Conservation (phyloP, 768 basidiomycete genomes). For the Chalciporus pseudorubinellus region DNA sequence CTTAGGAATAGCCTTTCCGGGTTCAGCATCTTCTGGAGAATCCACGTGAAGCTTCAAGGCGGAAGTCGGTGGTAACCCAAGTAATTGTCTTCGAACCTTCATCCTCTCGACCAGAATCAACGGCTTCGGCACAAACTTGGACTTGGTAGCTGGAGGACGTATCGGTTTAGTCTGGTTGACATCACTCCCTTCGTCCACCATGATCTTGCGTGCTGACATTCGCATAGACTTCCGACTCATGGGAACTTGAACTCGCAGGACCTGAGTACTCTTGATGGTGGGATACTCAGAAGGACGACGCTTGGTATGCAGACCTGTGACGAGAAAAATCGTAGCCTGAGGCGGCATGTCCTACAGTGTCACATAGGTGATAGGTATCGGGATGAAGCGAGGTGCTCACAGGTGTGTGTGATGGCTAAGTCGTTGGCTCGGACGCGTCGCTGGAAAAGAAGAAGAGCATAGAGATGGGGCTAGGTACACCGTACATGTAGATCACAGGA, state of each 20-base stretch:
- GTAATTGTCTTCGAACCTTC: slow-evolving; percentile 12
- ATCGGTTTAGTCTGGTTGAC: not conserved
- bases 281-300: slow-evolving; percentile 14
- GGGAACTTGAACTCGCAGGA: not conserved
- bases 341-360: slow-evolving; percentile 7
- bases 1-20: not conserved
- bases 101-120: slow-evolving; percentile 25
- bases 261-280: not conserved
- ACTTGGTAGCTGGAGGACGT: not conserved
- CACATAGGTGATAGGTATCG: slow-evolving; percentile 12
- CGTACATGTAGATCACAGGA: not conserved
- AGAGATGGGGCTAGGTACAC: not conserved
- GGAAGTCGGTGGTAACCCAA: not conserved
- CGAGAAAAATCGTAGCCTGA: slow-evolving; percentile 25
- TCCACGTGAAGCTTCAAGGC: not conserved
- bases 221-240: not conserved
- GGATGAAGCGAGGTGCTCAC: slow-evolving; percentile 10
- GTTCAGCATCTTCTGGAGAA: not conserved
- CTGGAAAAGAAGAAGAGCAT: not conserved
- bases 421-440: no score
- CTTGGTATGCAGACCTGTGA: slow-evolving; percentile 15
- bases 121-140: slow-evolving; percentile 26
- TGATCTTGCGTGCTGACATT: not conserved
- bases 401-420: not conserved
- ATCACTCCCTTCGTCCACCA: not conserved